These are phyloP conservation scores for Fusarium vanettenii DNA, from an alignment of 2,329 filamentous ascomycete genomes.

Conservation along the genomic window DNA sequence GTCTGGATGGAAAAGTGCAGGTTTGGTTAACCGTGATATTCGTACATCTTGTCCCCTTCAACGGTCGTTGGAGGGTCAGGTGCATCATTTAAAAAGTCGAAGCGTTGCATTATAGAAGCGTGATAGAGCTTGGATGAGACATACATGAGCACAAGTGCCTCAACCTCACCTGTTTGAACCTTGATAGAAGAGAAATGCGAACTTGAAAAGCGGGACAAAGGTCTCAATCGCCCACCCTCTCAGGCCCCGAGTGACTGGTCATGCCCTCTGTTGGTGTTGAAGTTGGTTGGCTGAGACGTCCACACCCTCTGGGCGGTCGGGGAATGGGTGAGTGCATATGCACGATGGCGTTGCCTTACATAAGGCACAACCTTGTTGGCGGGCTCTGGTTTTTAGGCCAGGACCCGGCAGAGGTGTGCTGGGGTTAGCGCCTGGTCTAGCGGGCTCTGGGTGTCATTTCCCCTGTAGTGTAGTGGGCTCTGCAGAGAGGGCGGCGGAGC, in stretches of 20 bases:
- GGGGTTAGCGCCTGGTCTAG: conserved; percentile 15
- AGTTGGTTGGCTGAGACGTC: conserved; percentile 12
- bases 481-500: conserved; percentile 27
- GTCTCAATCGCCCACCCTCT: conserved; percentile 39
- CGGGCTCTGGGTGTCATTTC: conserved; percentile 34
- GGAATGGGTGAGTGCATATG: conserved; percentile 23
- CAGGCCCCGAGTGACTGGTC: conserved; percentile 30
- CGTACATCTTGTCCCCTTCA: conserved; percentile 10
- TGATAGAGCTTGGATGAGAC: conserved; percentile 19
- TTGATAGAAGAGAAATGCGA: conserved; percentile 4
- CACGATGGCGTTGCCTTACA: conserved; percentile 38
- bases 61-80: conserved; percentile 17
- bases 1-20: background rate
- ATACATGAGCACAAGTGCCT: conserved; percentile 9
- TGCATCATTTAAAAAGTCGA: conserved; percentile 13
- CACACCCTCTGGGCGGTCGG: conserved; percentile 15
- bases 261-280: conserved; percentile 25
- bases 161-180: background rate
- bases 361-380: conserved; percentile 22
- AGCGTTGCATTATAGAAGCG: conserved; percentile 30
- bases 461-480: conserved; percentile 27
- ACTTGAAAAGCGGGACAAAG: conserved; percentile 25
- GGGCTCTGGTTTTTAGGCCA: conserved; percentile 15
- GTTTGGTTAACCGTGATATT: background rate
- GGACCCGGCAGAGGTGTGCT: conserved; percentile 8